A percentile compares a stretch with the other conserved stretches of the same genome.
Conservation (phyloP, 495 filamentous ascomycete species). For the Penicillium fimorum region DNA sequence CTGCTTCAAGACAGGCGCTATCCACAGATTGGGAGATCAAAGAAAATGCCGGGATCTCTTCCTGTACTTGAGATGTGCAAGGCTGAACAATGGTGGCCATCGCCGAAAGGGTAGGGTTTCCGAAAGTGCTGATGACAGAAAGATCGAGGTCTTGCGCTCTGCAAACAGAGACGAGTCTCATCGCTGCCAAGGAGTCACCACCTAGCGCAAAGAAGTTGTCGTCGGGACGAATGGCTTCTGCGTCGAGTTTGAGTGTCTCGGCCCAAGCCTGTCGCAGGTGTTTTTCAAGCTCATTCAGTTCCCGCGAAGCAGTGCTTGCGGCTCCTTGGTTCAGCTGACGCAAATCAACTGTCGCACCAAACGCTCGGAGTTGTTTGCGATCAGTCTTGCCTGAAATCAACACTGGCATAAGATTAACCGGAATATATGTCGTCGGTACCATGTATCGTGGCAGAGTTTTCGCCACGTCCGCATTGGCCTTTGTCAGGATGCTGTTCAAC, state of each 20-base stretch:
- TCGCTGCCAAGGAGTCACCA: conserved; percentile 62
- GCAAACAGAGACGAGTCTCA: conserved; percentile 46
- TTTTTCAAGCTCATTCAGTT: conserved; percentile 38
- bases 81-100: conserved; percentile 31
- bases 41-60: conserved; percentile 32
- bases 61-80: conserved; percentile 9
- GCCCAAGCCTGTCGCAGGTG: conserved; percentile 44
- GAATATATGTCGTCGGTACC: conserved; percentile 47
- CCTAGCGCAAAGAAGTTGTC: conserved; percentile 60
- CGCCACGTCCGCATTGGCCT: conserved; percentile 27
- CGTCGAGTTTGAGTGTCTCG: conserved; percentile 36
- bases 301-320: conserved; percentile 15
- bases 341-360: conserved; percentile 34
- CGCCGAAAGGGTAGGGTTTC: conserved; percentile 45
- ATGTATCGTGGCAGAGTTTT: conserved; percentile 44
- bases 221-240: conserved; percentile 30
- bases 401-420: conserved; percentile 37
- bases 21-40: conserved; percentile 34
- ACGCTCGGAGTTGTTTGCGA: conserved; percentile 36
- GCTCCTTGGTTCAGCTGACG: conserved; percentile 28
- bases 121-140: conserved; percentile 44
- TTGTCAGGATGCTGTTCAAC: conserved; percentile 20
- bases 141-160: conserved; percentile 34
- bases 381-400: conserved; percentile 48
- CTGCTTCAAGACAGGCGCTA: conserved; percentile 31